Evolutionary conservation across 495 filamentous ascomycete species (phyloP).

Genomic region (Penicillium ochrochloron): DNA sequence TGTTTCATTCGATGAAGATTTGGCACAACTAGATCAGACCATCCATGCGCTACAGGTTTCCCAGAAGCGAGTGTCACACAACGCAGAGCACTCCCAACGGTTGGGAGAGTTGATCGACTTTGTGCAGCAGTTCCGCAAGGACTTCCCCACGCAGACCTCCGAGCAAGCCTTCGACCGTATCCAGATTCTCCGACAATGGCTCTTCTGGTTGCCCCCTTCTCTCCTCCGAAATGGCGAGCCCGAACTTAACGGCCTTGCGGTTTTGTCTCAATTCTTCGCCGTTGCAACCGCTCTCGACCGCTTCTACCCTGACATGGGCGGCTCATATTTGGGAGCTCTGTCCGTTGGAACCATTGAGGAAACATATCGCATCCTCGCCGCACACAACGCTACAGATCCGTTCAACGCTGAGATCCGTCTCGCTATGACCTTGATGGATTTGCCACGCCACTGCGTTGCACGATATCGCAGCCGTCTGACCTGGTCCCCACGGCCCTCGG

Average conservation of each 20-base stretch:
- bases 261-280: slow-evolving; percentile 91
- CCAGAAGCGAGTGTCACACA: slow-evolving; percentile 70
- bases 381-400: slow-evolving; percentile 41
- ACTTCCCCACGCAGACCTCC: slow-evolving; percentile 71
- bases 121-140: slow-evolving; percentile 74
- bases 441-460: slow-evolving; percentile 42
- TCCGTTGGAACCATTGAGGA: slow-evolving; percentile 77
- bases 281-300: slow-evolving; percentile 85
- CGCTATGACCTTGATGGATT: slow-evolving; percentile 43
- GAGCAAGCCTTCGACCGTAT: slow-evolving; percentile 87
- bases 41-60: slow-evolving; percentile 63
- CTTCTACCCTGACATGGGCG: slow-evolving; percentile 87
- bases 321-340: slow-evolving; percentile 81
- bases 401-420: slow-evolving; percentile 43
- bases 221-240: slow-evolving; percentile 61
- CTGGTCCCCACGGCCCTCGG: slow-evolving; percentile 46
- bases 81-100: slow-evolving; percentile 72
- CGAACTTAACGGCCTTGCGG: slow-evolving; percentile 48
- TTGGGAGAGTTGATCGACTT: slow-evolving; percentile 81
- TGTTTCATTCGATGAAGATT: slow-evolving; percentile 64
- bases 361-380: slow-evolving; percentile 62
- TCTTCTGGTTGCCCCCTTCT: slow-evolving; percentile 90
- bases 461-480: slow-evolving; percentile 42
- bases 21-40: slow-evolving; percentile 64
- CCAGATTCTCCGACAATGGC: slow-evolving; percentile 83